phyloP scores from a whole-genome alignment of 257 asterid species.

The Ilex aquifolium region DNA sequence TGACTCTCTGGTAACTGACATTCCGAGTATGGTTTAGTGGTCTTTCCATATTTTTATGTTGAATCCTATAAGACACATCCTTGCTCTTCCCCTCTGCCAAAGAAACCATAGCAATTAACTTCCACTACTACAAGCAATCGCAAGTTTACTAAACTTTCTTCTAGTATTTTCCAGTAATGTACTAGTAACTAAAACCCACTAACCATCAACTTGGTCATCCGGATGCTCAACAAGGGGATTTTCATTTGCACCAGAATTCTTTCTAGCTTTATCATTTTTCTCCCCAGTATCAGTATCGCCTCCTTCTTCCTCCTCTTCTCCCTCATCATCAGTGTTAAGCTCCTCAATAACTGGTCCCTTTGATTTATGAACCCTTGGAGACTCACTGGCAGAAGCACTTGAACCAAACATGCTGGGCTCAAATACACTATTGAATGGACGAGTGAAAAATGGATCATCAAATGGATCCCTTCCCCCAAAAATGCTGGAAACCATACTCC shows the following conservation, averaged over 20 bases:
- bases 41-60: conserved; percentile 19
- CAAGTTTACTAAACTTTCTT: neutral
- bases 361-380: conserved; percentile 17
- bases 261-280: conserved; percentile 5
- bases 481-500: conserved; percentile 25
- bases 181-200: neutral
- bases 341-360: conserved; percentile 55
- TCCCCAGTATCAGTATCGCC: conserved; percentile 12
- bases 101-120: neutral
- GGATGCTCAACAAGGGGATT: conserved; percentile 81
- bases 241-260: conserved; percentile 23
- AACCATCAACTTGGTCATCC: conserved; percentile 60
- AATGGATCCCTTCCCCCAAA: conserved; percentile 59
- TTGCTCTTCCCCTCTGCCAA: conserved; percentile 7
- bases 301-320: conserved; percentile 14
- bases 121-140: neutral
- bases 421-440: conserved; percentile 31
- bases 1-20: conserved; percentile 60
- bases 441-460: conserved; percentile 67
- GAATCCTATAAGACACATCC: conserved; percentile 12
- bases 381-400: conserved; percentile 8
- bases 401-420: conserved; percentile 20
- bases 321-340: conserved; percentile 48
- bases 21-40: conserved; percentile 19
- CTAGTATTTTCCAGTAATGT: neutral